A percentile compares a stretch with the other conserved stretches of the same genome.
Evolutionary conservation across 768 basidiomycete genomes (phyloP).

Genomic region (Coprinellus micaceus): DNA sequence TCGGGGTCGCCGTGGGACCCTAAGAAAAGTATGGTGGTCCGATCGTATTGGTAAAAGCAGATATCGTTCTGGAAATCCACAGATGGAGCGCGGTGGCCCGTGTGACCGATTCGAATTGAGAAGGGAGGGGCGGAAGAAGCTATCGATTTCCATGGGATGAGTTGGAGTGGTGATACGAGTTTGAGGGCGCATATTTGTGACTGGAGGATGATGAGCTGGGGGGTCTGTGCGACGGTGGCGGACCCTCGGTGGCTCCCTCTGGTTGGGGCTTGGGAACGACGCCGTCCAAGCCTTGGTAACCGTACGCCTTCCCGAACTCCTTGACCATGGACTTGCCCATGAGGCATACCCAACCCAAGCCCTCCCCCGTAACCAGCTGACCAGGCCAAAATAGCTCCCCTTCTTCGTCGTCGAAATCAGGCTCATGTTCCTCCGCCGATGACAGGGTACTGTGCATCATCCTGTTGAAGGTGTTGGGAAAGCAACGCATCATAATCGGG

Average conservation of each 20-base stretch:
- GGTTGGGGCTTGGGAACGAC: conserved; percentile 66
- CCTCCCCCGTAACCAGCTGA: conserved; percentile 68
- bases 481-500: conserved; percentile 64
- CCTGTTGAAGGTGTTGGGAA: conserved; percentile 72
- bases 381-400: conserved; percentile 86
- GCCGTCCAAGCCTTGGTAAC: conserved; percentile 68
- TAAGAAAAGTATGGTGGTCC: not conserved
- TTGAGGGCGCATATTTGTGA: conserved; percentile 6
- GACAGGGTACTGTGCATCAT: conserved; percentile 63
- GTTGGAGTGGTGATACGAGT: conserved; percentile 7
- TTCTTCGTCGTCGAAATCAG: conserved; percentile 82
- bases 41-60: not conserved
- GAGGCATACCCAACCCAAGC: conserved; percentile 82
- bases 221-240: conserved; percentile 1
- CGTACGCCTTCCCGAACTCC: conserved; percentile 73
- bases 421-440: conserved; percentile 69
- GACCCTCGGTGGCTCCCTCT: conserved; percentile 11
- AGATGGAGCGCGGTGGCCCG: not conserved
- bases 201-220: conserved; percentile 1
- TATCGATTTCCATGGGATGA: conserved; percentile 7
- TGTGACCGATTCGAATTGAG: not conserved
- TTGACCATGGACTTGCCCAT: conserved; percentile 86
- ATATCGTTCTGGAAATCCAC: not conserved
- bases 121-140: not conserved
- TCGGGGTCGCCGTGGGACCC: conserved; percentile 1